A percentile compares a stretch with the other conserved stretches of the same genome.
Conservation (phyloP, 495 filamentous ascomycete genomes). For the Copromyces sp. region DNA sequence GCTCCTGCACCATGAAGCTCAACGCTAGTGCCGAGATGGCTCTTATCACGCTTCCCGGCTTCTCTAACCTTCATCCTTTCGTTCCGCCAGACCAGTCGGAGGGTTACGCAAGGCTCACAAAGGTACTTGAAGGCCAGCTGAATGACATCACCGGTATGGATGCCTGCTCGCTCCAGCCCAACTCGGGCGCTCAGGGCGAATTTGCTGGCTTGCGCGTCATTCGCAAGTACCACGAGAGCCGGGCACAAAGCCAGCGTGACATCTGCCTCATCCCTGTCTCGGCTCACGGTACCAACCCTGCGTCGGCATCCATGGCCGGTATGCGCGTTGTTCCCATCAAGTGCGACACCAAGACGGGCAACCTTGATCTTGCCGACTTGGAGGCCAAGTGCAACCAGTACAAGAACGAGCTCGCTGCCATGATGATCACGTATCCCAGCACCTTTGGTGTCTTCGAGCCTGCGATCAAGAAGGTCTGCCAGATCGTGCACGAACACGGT, state of each 20-base stretch:
- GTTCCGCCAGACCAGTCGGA: conserved; percentile 49
- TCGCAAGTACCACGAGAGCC: conserved; percentile 69
- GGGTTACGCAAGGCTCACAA: conserved; percentile 62
- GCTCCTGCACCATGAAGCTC: conserved; percentile 99
- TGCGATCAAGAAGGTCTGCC: conserved; percentile 73
- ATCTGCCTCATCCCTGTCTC: conserved; percentile 96
- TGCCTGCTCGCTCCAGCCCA: conserved; percentile 84
- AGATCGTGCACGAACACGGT: conserved; percentile 77
- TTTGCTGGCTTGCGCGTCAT: conserved; percentile 92
- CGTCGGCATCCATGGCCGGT: conserved; percentile 92
- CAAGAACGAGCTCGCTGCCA: conserved; percentile 75
- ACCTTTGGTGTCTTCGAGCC: conserved; percentile 97
- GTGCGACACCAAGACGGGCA: conserved; percentile 79
- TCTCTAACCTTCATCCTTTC: conserved; percentile 81
- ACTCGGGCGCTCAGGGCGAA: conserved; percentile 95
- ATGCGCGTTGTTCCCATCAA: conserved; percentile 95
- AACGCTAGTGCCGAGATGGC: conserved; percentile 88
- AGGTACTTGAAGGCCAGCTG: conserved; percentile 66
- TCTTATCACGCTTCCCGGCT: conserved; percentile 75
- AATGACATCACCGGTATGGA: conserved; percentile 85
- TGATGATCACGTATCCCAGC: conserved; percentile 98
- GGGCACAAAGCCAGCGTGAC: conserved; percentile 59
- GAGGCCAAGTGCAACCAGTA: conserved; percentile 82
- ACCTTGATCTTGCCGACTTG: conserved; percentile 80
- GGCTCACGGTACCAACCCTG: conserved; percentile 94